Percentiles rank a stretch among this genome's conserved stretches.
phyloP scores from a whole-genome alignment of 2,329 filamentous ascomycete genomes.

The Colletotrichum tamarilloi region DNA sequence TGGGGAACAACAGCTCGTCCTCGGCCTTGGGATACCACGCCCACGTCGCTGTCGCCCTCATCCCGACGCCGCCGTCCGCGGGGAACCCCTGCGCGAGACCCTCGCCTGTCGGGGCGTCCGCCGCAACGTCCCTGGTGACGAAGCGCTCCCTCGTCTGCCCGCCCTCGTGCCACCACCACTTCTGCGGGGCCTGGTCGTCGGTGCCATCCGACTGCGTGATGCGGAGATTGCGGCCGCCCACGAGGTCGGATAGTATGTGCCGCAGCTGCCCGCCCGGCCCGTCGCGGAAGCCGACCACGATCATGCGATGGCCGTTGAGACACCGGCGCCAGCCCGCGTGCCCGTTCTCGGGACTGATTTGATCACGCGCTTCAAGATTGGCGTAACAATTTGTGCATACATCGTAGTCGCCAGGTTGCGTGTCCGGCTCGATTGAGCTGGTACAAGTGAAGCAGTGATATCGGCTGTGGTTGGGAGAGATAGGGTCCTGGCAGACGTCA shows the following conservation, averaged over 20 bases:
- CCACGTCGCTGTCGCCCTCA: conserved; percentile 75
- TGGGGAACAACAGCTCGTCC: conserved; percentile 88
- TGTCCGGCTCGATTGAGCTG: conserved; percentile 57
- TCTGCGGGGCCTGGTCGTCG: conserved; percentile 48
- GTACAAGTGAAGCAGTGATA: conserved; percentile 86
- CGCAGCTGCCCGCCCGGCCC: conserved; percentile 74
- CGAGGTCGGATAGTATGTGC: conserved; percentile 75
- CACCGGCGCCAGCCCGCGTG: conserved; percentile 87
- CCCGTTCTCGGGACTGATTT: conserved; percentile 81
- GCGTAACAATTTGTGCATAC: conserved; percentile 84
- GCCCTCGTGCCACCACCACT: conserved; percentile 63
- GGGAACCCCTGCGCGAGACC: conserved; percentile 64
- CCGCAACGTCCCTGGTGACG: conserved; percentile 63
- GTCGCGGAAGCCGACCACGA: conserved; percentile 80
- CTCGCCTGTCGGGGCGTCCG: conserved; percentile 50
- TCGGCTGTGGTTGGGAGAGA: conserved; percentile 75
- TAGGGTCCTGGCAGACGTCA: conserved; percentile 80
- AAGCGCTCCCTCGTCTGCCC: conserved; percentile 56
- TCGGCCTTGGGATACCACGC: conserved; percentile 77
- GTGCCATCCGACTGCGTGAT: conserved; percentile 61
- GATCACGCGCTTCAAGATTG: conserved; percentile 69
- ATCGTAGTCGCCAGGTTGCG: conserved; percentile 81
- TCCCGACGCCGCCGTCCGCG: conserved; percentile 79
- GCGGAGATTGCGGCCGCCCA: conserved; percentile 79
- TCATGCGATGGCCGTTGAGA: conserved; percentile 84